Conservation (phyloP, 2,329 filamentous ascomycete species). For the Neurospora crassa region DNA sequence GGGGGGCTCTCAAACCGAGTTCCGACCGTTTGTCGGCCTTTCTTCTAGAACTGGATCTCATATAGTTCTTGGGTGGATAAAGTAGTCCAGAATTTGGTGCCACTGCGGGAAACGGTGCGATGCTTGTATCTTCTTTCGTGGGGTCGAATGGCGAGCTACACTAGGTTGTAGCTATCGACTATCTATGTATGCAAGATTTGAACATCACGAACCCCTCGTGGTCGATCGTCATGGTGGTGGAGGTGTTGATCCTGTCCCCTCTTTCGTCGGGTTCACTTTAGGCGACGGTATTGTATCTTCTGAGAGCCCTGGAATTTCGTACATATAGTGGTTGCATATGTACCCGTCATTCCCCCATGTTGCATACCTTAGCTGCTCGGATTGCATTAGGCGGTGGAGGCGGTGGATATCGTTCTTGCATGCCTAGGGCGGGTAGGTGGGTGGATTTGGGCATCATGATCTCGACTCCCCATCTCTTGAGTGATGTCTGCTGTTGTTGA, state of each 20-base stretch:
- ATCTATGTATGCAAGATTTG: background rate
- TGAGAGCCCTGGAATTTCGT: background rate
- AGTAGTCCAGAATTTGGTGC: background rate
- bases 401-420: background rate
- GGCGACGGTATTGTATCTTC: background rate
- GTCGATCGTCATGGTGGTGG: background rate
- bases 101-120: background rate
- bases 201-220: background rate
- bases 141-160: background rate
- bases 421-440: background rate
- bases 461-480: background rate
- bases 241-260: background rate
- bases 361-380: background rate
- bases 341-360: background rate
- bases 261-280: background rate
- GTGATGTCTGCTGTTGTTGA: background rate
- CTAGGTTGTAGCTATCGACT: background rate
- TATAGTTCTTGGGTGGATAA: background rate
- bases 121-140: background rate
- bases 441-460: background rate
- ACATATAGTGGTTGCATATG: constrained; percentile 1
- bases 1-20: background rate
- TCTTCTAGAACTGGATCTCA: background rate
- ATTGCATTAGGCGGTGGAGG: background rate
- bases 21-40: background rate